phyloP scores from a whole-genome alignment of 805 yeast genomes.

The Kuraishia floccosa region DNA sequence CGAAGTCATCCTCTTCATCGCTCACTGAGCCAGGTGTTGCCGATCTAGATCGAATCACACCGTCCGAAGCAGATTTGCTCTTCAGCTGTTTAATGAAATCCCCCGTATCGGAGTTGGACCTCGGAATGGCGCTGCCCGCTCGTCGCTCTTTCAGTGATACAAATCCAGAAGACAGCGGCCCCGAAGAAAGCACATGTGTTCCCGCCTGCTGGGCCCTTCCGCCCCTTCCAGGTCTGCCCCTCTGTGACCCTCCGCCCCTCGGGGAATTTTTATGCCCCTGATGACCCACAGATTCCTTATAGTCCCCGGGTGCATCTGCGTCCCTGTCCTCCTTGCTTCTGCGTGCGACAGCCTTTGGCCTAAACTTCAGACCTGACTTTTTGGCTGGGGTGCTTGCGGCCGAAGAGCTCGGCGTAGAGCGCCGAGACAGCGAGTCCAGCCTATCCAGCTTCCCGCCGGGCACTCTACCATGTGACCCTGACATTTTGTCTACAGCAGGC shows the following conservation, averaged over 20 bases:
- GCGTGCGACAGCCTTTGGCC: conserved; percentile 82
- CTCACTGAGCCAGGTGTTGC: too few species aligned
- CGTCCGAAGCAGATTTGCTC: too few species aligned
- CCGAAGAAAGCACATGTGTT: conserved; percentile 42
- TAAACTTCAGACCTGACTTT: conserved; percentile 58
- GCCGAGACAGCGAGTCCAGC: conserved; percentile 23
- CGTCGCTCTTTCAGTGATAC: conserved; percentile 30
- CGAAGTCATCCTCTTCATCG: conserved; percentile 19
- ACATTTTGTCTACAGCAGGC: too few species aligned
- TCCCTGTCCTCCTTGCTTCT: conserved; percentile 78
- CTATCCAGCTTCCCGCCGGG: conserved; percentile 13
- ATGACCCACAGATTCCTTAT: too few species aligned
- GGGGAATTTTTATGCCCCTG: too few species aligned
- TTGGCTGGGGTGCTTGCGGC: conserved; percentile 4
- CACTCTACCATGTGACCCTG: too few species aligned
- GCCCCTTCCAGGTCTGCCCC: too few species aligned
- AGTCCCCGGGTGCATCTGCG: conserved; percentile 51
- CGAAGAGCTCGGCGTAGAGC: conserved; percentile 13
- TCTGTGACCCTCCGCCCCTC: too few species aligned
- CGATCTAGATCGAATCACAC: too few species aligned
- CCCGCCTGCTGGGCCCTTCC: conserved; percentile 5
- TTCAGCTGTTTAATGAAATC: conserved; percentile 28
- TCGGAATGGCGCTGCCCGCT: too few species aligned
- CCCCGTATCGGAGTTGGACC: conserved; percentile 24
- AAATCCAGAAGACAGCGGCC: conserved; percentile 62